Conservation (phyloP, 2,329 filamentous ascomycete genomes). For the Arthroderma uncinatum region DNA sequence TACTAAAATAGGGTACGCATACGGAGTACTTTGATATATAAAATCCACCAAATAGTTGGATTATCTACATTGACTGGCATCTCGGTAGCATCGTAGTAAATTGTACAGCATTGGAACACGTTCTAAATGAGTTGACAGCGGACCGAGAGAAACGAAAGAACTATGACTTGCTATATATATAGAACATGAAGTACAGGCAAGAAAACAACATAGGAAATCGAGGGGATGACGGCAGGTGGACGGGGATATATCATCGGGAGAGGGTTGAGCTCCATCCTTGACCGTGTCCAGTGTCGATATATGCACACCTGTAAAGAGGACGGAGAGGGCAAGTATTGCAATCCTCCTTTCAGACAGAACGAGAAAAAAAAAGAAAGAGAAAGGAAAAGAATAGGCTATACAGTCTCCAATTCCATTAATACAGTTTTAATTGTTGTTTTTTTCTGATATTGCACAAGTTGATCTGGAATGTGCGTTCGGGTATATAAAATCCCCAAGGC, state of each 20-base stretch:
- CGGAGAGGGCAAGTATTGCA: background rate
- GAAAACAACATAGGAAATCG: background rate
- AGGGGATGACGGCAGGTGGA: background rate
- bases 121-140: background rate
- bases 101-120: background rate
- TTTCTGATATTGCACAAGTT: constrained; percentile 9
- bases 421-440: constrained; percentile 8
- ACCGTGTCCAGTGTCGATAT: background rate
- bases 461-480: background rate
- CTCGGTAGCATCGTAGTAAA: background rate
- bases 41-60: too few relatives aligned
- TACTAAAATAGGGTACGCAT: background rate
- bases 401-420: constrained; percentile 9
- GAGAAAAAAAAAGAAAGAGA: background rate
- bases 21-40: background rate
- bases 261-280: background rate
- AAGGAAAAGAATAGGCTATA: constrained; percentile 4
- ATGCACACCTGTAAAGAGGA: background rate
- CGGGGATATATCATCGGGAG: background rate
- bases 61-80: too few relatives aligned
- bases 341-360: background rate
- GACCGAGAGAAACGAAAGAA: background rate
- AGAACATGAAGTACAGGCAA: constrained; percentile 2
- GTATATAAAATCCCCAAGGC: background rate
- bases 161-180: background rate